Base-by-base conservation (phyloP, 192 early-diverging fungal genomes). In the Phycomyces blakesleeanus region DNA sequence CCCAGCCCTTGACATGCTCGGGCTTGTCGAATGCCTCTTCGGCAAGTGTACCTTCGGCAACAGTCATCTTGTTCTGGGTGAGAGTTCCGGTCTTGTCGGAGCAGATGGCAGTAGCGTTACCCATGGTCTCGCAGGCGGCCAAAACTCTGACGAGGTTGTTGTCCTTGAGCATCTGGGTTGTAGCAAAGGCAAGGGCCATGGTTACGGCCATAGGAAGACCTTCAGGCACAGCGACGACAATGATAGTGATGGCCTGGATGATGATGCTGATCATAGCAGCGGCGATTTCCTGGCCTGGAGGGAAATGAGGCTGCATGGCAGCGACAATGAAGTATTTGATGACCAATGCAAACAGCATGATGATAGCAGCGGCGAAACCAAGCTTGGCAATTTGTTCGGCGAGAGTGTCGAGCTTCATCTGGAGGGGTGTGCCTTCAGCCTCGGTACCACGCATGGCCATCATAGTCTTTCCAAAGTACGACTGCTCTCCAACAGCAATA, bases 301-400 rank as follows among this genome's bases (percentile, higher is more conserved):
- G 89, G 73, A 87, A 84, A 44, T 86, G 76, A 26, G 80, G 76
- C 8, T 75, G 74, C 38, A 90, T 29, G 5, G 85, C 72, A 57
- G 76, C 78, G 51, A 74, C 79, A 55, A 89, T 80, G 60, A 88
- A 83, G 73, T 82, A 87, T 68, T 86, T 87, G 71, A 84, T 67
- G 3, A 81, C 75, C 68, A 88, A 73, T 18, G 83, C 85, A n/a
- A 93, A 64, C 49, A 98, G 78, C 83, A 98, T 91, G 47, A 87
- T 63, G 34, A 90, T 55, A n/a, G 94, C 89, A 59, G 86, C 87
- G 49, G 79, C 83, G 68, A 92, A 81, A 55, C 93, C 96, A 66
- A 93, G 85, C 76, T 93, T 94, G 69, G 93, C 94, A 69, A 98
- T 98, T 69, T 89, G 80, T 69, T 98, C 92, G 10, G 94, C 94